Conservation (phyloP, 305 asterid genomes). For the Fraxinus dipetala region DNA sequence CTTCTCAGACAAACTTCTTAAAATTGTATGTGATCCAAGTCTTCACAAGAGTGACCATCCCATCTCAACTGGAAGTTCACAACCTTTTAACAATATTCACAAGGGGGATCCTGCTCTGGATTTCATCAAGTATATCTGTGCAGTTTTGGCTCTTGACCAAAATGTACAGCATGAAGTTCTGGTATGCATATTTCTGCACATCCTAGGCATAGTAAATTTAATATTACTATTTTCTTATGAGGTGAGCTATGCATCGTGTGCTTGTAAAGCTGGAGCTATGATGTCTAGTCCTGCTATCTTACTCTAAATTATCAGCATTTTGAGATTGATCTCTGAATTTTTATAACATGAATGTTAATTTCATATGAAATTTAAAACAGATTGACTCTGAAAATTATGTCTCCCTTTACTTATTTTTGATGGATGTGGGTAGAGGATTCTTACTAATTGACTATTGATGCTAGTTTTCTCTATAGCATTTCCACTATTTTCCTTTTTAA, state of each 20-base stretch:
- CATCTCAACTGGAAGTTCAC: conserved; percentile 39
- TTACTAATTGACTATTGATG: conserved; percentile 6
- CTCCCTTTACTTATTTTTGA: neutral
- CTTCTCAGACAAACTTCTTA: conserved; percentile 82
- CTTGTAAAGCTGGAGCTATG: conserved; percentile 14
- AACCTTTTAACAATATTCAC: conserved; percentile 35
- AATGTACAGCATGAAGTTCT: conserved; percentile 93
- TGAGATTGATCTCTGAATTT: neutral
- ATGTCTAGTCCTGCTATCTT: neutral
- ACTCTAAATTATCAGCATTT: neutral
- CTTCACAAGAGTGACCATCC: conserved; percentile 45
- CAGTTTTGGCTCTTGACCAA: conserved; percentile 89
- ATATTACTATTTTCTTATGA: conserved; percentile 16
- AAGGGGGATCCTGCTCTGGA: conserved; percentile 80
- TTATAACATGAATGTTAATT: neutral
- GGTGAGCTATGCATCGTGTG: conserved; percentile 15
- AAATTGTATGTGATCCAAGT: conserved; percentile 76
- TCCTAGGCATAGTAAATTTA: conserved; percentile 8
- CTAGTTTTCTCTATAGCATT: neutral
- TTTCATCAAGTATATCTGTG: conserved; percentile 87
- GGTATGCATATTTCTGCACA: conserved; percentile 44
- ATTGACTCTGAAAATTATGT: neutral
- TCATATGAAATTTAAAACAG: neutral
- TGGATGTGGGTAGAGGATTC: neutral
- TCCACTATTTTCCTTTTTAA: neutral